Evolutionary conservation across 2,329 filamentous ascomycete genomes (phyloP).

Genomic region (Ophiostoma novo-ulmi): DNA sequence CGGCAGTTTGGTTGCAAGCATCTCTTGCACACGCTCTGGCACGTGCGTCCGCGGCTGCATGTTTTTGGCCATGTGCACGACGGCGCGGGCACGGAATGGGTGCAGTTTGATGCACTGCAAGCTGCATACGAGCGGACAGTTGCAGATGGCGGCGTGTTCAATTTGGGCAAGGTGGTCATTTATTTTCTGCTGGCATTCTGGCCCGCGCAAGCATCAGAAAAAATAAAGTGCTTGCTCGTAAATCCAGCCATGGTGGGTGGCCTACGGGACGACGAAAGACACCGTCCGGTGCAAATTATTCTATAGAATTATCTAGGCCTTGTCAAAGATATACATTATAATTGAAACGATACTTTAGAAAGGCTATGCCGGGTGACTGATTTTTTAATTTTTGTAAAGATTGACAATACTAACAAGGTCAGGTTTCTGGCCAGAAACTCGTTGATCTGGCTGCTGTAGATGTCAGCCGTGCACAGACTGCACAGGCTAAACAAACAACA

Average conservation of each 20-base stretch:
- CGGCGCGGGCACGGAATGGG: slow-evolving; percentile 25
- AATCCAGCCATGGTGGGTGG: not conserved
- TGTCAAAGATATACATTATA: too few species aligned
- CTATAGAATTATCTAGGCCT: too few species aligned
- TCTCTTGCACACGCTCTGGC: slow-evolving; percentile 30
- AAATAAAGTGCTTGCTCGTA: not conserved
- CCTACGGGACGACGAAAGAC: not conserved
- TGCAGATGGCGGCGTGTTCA: not conserved
- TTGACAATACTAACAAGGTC: too few species aligned
- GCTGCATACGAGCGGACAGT: slow-evolving; percentile 21
- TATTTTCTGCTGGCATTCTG: not conserved
- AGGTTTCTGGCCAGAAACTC: too few species aligned
- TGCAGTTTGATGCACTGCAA: slow-evolving; percentile 23
- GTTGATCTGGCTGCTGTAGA: too few species aligned
- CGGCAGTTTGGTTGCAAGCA: not conserved
- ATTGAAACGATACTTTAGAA: too few species aligned
- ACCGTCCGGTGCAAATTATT: not conserved
- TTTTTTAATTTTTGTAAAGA: too few species aligned
- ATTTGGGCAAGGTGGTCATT: not conserved
- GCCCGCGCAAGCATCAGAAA: not conserved
- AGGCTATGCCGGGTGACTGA: too few species aligned
- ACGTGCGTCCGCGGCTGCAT: slow-evolving; percentile 34
- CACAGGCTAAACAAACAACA: not conserved
- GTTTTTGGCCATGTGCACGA: slow-evolving; percentile 39
- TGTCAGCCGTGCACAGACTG: not conserved